phyloP scores from a whole-genome alignment of 768 basidiomycete genomes.

The Dentipellis fragilis region DNA sequence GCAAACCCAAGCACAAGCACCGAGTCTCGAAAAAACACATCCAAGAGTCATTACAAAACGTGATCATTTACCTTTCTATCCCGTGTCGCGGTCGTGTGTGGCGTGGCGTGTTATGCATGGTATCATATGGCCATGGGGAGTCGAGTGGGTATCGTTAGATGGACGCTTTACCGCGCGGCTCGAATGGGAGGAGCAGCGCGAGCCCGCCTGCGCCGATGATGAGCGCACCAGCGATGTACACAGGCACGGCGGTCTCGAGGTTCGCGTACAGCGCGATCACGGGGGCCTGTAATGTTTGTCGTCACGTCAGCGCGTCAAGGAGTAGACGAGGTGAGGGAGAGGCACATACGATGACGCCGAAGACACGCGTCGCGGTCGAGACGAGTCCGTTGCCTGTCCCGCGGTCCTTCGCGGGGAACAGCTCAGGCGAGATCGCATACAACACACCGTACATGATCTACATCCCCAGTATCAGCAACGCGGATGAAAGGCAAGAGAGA shows the following conservation, averaged over 20 bases:
- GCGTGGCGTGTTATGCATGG: too few relatives aligned
- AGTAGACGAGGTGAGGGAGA: neutral
- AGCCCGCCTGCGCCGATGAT: constrained; percentile 51
- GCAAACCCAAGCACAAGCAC: too few relatives aligned
- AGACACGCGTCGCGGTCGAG: constrained; percentile 49
- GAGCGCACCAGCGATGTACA: constrained; percentile 66
- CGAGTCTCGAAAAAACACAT: too few relatives aligned
- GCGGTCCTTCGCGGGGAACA: constrained; percentile 63
- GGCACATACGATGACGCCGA: constrained; percentile 53
- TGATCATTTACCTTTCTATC: neutral
- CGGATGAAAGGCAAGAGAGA: neutral
- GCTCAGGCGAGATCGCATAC: constrained; percentile 60
- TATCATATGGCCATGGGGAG: too few relatives aligned
- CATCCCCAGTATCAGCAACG: neutral
- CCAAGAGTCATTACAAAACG: neutral
- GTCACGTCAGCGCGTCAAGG: neutral
- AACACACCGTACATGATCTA: constrained; percentile 71
- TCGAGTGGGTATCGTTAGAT: constrained; percentile 31
- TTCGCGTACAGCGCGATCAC: constrained; percentile 65
- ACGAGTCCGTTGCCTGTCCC: constrained; percentile 65
- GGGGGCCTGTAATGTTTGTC: constrained; percentile 37
- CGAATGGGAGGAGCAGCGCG: constrained; percentile 58
- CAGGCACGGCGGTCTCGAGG: constrained; percentile 52
- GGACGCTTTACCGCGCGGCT: constrained; percentile 65
- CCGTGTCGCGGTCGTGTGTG: too few relatives aligned